Evolutionary conservation across 257 asterid genomes (phyloP).

Genomic region (Solanum corneliomulleri): DNA sequence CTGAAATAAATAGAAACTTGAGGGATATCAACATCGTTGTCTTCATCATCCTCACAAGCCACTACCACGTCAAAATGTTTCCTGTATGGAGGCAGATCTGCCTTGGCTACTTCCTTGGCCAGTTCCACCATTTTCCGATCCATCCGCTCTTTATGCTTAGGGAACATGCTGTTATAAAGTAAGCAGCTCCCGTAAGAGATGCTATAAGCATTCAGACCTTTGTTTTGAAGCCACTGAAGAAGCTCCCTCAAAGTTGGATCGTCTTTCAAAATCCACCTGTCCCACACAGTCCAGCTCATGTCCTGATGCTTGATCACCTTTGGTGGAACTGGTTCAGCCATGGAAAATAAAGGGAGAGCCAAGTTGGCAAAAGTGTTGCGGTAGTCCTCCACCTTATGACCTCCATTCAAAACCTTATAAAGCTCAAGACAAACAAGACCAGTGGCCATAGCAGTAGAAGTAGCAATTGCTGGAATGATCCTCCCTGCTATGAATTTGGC

Average conservation of each 20-base stretch:
- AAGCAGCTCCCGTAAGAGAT: conserved; percentile 77
- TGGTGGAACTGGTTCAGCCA: conserved; percentile 84
- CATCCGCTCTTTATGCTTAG: conserved; percentile 74
- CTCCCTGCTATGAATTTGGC: conserved; percentile 93
- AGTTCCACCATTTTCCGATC: conserved; percentile 60
- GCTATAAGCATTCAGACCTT: conserved; percentile 76
- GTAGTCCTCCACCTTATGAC: conserved; percentile 75
- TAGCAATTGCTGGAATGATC: conserved; percentile 89
- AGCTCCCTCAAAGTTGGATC: conserved; percentile 67
- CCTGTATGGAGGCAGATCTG: conserved; percentile 57
- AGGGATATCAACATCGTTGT: conserved; percentile 78
- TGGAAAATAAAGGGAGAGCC: conserved; percentile 86
- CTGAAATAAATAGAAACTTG: conserved; percentile 62
- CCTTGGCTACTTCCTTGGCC: conserved; percentile 69
- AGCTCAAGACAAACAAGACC: conserved; percentile 93
- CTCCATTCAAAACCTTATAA: conserved; percentile 61
- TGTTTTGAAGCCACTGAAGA: conserved; percentile 63
- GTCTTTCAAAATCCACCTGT: conserved; percentile 58
- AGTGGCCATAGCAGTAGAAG: conserved; percentile 90
- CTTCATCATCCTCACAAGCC: conserved; percentile 89
- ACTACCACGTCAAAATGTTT: conserved; percentile 71
- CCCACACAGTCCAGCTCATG: conserved; percentile 95
- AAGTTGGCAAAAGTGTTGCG: conserved; percentile 90
- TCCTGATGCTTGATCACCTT: conserved; percentile 55
- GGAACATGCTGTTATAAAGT: conserved; percentile 75